Evolutionary conservation across 179 eudicot species (phyloP), one percentile per base, ranked within the genome.

Genomic region (Beta lomatogona): DNA sequence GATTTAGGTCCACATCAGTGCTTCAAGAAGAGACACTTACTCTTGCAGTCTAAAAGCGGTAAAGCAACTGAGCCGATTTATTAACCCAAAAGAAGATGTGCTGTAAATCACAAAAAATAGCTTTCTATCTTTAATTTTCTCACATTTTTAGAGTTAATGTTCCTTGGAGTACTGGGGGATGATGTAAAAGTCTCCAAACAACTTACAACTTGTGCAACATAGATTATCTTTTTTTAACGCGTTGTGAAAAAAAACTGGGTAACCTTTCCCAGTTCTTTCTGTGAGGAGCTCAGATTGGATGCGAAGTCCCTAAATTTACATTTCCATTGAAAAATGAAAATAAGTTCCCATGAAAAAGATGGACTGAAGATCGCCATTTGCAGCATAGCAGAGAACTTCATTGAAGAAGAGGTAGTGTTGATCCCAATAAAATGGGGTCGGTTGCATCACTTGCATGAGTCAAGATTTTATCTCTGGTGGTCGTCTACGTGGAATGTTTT

Each of bases 1-100:
- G 52, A 48, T 48, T 48, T 48, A 48, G 21, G 82, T 71, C 77
- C 25, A 48, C 46, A 60, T 79, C 70, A 71, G 57, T 58, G 77
- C 44, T 70, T 79, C 44, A 57, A 69, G 68, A 15, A 19, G 46
- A 25, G 64, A 63, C 58, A 53, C 55, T 69, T 59, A 25, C 55
- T 25, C 25, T 46, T 45, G 70, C 70, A 71, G 70, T 79, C 70
- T 71, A 78, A 5, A 13, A 58, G 76, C 57, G 68, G 76, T 21
- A 45, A 21, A 71, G 53, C 41, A 70, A 70, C 50, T 36, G 76
- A 13, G 68, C 19, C 7, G 21, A 67, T 54, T 54, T 69, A 69
- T 48, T 52, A 54, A 68, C 31, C 68, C n/a, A 78, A 16, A 54
- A 25, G 54, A 31, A 57, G 31, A 68, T 41, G 18, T 57, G n/a